phyloP scores from a whole-genome alignment of 148 eudicot genomes.

The Drosera capensis region DNA sequence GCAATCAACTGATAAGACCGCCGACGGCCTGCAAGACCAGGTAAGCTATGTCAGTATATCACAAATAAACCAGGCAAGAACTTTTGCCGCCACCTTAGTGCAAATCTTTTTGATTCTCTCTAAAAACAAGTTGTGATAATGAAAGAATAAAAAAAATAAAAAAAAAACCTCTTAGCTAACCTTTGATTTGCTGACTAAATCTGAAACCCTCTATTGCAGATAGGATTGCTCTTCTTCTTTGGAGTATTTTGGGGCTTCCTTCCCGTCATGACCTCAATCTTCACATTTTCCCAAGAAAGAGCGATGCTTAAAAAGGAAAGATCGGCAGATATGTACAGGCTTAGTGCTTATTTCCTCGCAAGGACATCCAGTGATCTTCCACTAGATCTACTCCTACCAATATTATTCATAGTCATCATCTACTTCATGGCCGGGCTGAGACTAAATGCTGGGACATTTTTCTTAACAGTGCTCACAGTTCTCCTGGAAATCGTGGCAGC shows the following conservation, averaged over 20 bases:
- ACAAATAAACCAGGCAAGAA: too few species aligned
- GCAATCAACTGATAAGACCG: slow-evolving; percentile 51
- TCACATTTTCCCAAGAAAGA: slow-evolving; percentile 90
- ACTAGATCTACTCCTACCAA: slow-evolving; percentile 64
- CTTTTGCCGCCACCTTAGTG: too few species aligned
- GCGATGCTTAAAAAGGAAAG: slow-evolving; percentile 88
- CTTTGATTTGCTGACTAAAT: not conserved
- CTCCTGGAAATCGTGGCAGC: slow-evolving; percentile 70
- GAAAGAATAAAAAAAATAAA: not conserved
- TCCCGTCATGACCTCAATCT: slow-evolving; percentile 89
- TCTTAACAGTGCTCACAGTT: slow-evolving; percentile 54
- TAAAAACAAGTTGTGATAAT: not conserved
- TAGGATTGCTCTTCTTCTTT: slow-evolving; percentile 81
- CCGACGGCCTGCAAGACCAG: slow-evolving; percentile 69
- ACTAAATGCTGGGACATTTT: slow-evolving; percentile 38
- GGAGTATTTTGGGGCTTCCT: slow-evolving; percentile 94
- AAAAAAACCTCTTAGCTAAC: not conserved
- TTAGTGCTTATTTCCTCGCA: slow-evolving; percentile 85
- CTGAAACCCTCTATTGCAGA: slow-evolving; percentile 26
- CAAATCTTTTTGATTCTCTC: too few species aligned
- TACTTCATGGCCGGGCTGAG: slow-evolving; percentile 94
- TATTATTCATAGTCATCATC: slow-evolving; percentile 61
- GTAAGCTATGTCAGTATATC: slow-evolving; percentile 18
- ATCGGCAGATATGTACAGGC: slow-evolving; percentile 88
- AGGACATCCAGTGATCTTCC: slow-evolving; percentile 85